Conservation (phyloP, 495 filamentous ascomycete species). For the Talaromyces liani region DNA sequence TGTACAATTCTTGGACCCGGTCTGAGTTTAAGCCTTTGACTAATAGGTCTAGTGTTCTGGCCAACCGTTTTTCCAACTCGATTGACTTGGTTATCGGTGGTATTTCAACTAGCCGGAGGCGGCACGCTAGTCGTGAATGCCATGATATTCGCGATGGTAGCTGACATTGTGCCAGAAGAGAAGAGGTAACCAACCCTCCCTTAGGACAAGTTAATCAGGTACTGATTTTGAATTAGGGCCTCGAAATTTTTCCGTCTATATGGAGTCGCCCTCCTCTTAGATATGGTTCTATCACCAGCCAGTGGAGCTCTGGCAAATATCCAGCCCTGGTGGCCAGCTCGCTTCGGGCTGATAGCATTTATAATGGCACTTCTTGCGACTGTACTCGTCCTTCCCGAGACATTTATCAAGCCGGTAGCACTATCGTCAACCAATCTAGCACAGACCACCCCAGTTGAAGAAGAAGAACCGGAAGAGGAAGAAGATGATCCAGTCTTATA, state of each 20-base stretch:
- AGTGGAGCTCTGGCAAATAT: slow-evolving; percentile 1
- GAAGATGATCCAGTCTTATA: slow-evolving; percentile 5
- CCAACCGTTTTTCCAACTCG: slow-evolving; percentile 17
- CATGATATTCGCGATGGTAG: slow-evolving; percentile 22
- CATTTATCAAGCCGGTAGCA: not conserved
- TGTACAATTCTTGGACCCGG: not conserved
- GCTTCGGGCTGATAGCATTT: slow-evolving; percentile 8
- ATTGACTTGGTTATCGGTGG: slow-evolving; percentile 23
- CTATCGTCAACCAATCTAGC: not conserved
- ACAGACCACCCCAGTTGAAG: not conserved
- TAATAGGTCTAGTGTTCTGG: not conserved
- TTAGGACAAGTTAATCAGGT: too few relatives aligned
- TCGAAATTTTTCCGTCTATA: slow-evolving; percentile 10
- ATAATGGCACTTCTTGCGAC: slow-evolving; percentile 6
- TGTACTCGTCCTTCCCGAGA: slow-evolving; percentile 5
- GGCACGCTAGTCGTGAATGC: slow-evolving; percentile 19
- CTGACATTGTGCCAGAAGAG: slow-evolving; percentile 25
- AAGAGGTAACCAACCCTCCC: slow-evolving; percentile 19
- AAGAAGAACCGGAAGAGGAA: not conserved
- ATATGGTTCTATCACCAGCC: slow-evolving; percentile 8
- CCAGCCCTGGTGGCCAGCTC: slow-evolving; percentile 9
- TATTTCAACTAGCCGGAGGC: slow-evolving; percentile 24
- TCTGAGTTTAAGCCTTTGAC: not conserved
- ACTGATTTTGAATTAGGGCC: not conserved
- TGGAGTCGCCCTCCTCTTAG: slow-evolving; percentile 5